A percentile compares a stretch with the other conserved stretches of the same genome.
Evolutionary conservation across 2,329 filamentous ascomycete species (phyloP).

Genomic region (Fusarium sp.): DNA sequence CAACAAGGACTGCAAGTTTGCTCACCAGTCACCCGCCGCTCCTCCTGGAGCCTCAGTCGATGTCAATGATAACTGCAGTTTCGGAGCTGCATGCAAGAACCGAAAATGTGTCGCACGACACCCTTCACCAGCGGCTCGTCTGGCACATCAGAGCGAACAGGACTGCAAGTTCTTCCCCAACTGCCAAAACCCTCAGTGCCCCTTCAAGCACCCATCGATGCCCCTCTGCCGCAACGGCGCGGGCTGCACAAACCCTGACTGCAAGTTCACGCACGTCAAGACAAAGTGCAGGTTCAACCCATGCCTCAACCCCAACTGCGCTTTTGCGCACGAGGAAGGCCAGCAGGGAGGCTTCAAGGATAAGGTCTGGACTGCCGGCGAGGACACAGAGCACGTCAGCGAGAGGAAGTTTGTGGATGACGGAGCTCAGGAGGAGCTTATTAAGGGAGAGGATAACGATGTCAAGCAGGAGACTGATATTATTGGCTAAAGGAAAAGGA

Average conservation of each 20-base stretch:
- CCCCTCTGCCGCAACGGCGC: constrained; percentile 92
- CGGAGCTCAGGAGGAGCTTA: constrained; percentile 76
- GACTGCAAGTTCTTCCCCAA: constrained; percentile 94
- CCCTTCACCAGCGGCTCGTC: constrained; percentile 87
- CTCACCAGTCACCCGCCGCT: constrained; percentile 93
- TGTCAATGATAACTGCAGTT: constrained; percentile 83
- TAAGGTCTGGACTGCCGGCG: constrained; percentile 87
- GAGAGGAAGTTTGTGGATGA: constrained; percentile 90
- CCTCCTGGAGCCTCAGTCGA: constrained; percentile 84
- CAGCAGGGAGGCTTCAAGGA: constrained; percentile 88
- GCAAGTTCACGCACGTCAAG: constrained; percentile 91
- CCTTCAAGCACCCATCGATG: constrained; percentile 90
- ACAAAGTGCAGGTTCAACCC: constrained; percentile 92
- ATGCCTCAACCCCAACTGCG: constrained; percentile 89
- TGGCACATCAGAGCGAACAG: constrained; percentile 84
- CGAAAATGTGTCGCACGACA: constrained; percentile 92
- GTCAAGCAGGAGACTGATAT: constrained; percentile 59
- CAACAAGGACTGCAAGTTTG: constrained; percentile 91
- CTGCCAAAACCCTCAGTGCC: constrained; percentile 88
- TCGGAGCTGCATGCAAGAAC: constrained; percentile 95
- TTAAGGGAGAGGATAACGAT: constrained; percentile 70
- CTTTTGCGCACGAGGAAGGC: constrained; percentile 91
- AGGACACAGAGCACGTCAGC: constrained; percentile 78
- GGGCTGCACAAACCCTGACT: constrained; percentile 84
- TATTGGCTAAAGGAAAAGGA: constrained; percentile 50